Evolutionary conservation across 495 filamentous ascomycete genomes (phyloP), one percentile per base, ranked within the genome.

Genomic region (Aspergillus leporis): DNA sequence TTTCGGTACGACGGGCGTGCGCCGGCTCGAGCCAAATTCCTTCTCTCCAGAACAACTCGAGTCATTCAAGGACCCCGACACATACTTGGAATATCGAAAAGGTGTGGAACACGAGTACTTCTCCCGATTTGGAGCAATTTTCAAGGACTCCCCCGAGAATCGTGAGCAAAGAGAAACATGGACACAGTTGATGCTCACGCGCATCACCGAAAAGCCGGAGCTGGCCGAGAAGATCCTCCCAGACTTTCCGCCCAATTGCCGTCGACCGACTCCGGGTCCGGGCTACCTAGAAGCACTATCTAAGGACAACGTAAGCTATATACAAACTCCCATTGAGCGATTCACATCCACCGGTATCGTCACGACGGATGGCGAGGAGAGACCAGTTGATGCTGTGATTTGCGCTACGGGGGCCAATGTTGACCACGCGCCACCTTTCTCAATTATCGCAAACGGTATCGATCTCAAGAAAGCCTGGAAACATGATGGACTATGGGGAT

Each of bases 201-300:
- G 82, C 4, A 61, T 87, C 21, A 68, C 73, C 12, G 74, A 77
- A 43, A 82, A 86, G 56, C 80, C 83, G 2, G 81, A 83, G 30
- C 72, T 89, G 21, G 64, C 75, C 21, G 73, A 81, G 9, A 72
- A 77, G 32, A 78, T 88, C 47, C 74, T 85, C 32, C 88, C 88
- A 0, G 81, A 86, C 56, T 92, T 88, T 65, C 78, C 80, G 0
- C 85, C 85, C 5, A 81, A 85, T 66, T 92, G 88, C 63, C 81
- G 87, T 48, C 85, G 89, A 14, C 75, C 90, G 0, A 92, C 89
- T 0, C 88, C 88, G 0, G 89, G 87, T 0, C 85, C 85, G 7
- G 87, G 86, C 0, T 92, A 91, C 66, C 81, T 92, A 18, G 88
- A 91, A 61, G 82, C 87, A 14, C 70, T 92, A 47, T 72, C 79